phyloP scores from a whole-genome alignment of 225 moss, liverwort and hornwort genomes.

The Sphagnum tenellum region DNA sequence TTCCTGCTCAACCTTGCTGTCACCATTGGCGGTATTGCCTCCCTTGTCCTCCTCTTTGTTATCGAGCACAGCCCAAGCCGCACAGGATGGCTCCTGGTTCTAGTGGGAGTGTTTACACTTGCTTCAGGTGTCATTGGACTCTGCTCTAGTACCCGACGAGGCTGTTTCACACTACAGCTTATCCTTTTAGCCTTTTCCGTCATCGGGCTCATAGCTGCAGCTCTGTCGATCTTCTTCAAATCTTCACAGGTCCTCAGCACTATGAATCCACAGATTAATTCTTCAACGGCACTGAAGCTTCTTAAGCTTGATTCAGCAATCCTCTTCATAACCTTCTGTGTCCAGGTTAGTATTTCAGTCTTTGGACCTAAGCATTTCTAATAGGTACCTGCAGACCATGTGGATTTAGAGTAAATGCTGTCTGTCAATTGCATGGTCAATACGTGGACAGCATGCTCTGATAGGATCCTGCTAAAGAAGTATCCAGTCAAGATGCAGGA shows the following conservation, averaged over 20 bases:
- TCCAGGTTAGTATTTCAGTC: constrained; percentile 11
- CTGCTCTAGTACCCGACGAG: constrained; percentile 43
- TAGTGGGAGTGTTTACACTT: constrained; percentile 36
- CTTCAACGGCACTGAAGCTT: constrained; percentile 14
- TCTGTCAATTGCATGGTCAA: no score
- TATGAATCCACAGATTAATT: constrained; percentile 13
- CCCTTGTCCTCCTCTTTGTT: constrained; percentile 28
- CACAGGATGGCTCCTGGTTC: constrained; percentile 34
- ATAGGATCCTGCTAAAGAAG: no score
- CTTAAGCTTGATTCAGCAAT: constrained; percentile 22
- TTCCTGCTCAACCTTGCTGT: constrained; percentile 42
- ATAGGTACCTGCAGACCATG: no score
- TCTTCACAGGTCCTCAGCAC: constrained; percentile 12
- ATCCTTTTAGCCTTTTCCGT: constrained; percentile 46
- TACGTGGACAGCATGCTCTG: no score
- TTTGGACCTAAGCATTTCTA: no score
- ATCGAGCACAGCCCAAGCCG: constrained; percentile 41
- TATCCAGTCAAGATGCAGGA: no score
- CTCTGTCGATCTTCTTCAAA: constrained; percentile 32
- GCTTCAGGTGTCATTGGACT: constrained; percentile 43
- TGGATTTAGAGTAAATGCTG: no score
- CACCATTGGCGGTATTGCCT: constrained; percentile 29
- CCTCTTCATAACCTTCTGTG: constrained; percentile 25
- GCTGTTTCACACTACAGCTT: constrained; percentile 51
- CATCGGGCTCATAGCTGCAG: constrained; percentile 42